Conservation (phyloP, 2,329 filamentous ascomycete species). For the Botryotinia calthae region DNA sequence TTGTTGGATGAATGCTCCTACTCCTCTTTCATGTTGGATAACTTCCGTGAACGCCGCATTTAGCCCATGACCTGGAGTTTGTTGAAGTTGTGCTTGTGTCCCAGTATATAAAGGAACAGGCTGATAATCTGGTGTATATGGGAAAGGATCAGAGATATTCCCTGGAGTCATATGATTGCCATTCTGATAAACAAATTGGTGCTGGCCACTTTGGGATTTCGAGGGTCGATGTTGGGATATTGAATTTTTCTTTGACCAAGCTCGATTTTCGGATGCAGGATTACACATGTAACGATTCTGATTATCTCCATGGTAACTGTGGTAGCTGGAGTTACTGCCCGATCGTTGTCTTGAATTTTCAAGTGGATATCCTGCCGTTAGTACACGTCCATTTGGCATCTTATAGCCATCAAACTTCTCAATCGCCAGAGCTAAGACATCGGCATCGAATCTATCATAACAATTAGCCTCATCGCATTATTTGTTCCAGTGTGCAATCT, state of each 20-base stretch:
- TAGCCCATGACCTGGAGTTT: neutral
- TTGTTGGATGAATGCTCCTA: constrained; percentile 10
- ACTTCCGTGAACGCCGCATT: constrained; percentile 12
- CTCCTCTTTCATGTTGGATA: constrained; percentile 17
- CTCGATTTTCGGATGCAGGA: neutral
- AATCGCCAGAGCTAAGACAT: constrained; percentile 10
- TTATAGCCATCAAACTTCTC: constrained; percentile 13
- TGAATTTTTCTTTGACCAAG: constrained; percentile 3
- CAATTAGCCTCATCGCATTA: neutral
- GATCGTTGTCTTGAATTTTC: constrained; percentile 19
- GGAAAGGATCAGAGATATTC: neutral
- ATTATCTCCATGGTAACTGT: constrained; percentile 6
- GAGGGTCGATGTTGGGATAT: constrained; percentile 18
- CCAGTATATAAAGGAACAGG: neutral
- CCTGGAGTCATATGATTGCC: neutral
- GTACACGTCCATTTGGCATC: constrained; percentile 3
- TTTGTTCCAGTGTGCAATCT: constrained; percentile 15
- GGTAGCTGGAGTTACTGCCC: constrained; percentile 22
- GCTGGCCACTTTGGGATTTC: constrained; percentile 13
- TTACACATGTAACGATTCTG: neutral
- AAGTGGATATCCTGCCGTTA: constrained; percentile 15
- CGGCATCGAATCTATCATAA: constrained; percentile 11
- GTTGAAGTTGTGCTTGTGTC: neutral
- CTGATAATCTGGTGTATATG: neutral
- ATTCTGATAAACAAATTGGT: neutral